Conservation (phyloP, 441 rosid species). For the Croton setiger region DNA sequence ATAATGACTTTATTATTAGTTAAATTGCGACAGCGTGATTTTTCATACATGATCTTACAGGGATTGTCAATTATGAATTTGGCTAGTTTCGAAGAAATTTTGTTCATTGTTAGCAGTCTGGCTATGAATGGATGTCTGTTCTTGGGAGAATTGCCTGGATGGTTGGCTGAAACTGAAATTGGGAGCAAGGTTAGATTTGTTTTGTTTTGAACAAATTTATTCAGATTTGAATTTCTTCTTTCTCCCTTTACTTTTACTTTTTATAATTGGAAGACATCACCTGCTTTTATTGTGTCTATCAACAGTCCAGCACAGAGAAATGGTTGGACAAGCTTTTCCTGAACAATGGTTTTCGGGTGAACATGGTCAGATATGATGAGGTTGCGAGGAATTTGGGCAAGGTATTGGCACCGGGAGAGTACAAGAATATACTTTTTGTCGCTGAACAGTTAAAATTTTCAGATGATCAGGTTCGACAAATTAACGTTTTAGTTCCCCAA, state of each 20-base stretch:
- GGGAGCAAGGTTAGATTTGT: conserved; percentile 42
- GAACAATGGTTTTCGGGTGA: conserved; percentile 65
- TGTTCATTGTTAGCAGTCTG: conserved; percentile 55
- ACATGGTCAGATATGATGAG: conserved; percentile 44
- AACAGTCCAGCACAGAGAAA: conserved; percentile 45
- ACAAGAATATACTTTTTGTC: conserved; percentile 49
- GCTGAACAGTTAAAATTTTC: conserved; percentile 81
- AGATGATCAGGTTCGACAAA: conserved; percentile 71
- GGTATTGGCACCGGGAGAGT: conserved; percentile 39
- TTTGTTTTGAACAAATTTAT: neutral
- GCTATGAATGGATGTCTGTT: conserved; percentile 64
- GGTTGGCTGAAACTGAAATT: conserved; percentile 59
- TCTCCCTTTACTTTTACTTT: neutral
- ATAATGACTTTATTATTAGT: neutral
- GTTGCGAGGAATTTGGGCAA: conserved; percentile 54
- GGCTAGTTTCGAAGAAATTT: conserved; percentile 67
- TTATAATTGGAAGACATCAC: neutral
- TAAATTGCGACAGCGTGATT: conserved; percentile 10
- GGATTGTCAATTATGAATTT: conserved; percentile 62
- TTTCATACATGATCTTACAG: conserved; percentile 29
- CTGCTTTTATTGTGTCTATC: conserved; percentile 7
- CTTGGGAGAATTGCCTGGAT: conserved; percentile 70
- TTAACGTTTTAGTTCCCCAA: conserved; percentile 10
- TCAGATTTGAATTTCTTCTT: conserved; percentile 2
- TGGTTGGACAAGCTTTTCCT: conserved; percentile 73